Evolutionary conservation across 2,329 filamentous ascomycete species (phyloP), one percentile per base, ranked within the genome.

Genomic region (Botrytis cinerea): DNA sequence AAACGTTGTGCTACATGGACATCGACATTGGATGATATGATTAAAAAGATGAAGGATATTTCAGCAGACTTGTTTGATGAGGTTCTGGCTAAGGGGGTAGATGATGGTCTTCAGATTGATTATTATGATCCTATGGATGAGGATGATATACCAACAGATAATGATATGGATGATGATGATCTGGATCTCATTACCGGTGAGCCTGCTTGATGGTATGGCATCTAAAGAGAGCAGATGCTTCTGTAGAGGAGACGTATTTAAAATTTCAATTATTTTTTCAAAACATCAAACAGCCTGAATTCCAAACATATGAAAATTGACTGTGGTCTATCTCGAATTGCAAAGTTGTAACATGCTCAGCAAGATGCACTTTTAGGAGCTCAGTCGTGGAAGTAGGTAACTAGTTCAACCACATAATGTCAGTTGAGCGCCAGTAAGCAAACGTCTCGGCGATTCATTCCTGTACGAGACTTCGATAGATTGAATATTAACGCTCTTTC

Each of bases 401-500:
- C 6, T 18, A 57, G 5, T 6, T 57, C 51, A 32, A 57, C 18
- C n/a, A 57, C 4, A n/a, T 28, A 18, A 57, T 14, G 14, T 7
- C 28, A 28, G 12, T 28, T 18, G n/a, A 57, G 14, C 25, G n/a
- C 5, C 12, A n/a, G 2, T 18, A 0, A 54, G 16, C 14, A 5
- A 54, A 51, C 12, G 0, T 4, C 1, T 51, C 25, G 25, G n/a
- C 0, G 2, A 16, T n/a, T 6, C 1, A 35, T 35, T 35, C 35
- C 1, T n/a, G 4, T 1, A 51, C 48, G 0, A 51, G 48, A 22
- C n/a, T 51, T n/a, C 22, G 14, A n/a, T 51, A 28, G 12, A 28
- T 28, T n/a, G 2, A 54, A 6, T 7, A 25, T 54, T 16, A 16
- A n/a, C 7, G 4, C 8, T 28, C 5, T 8, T 54, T 1, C 0